Evolutionary conservation across 257 asterid genomes (phyloP), one percentile per base, ranked within the genome.

Genomic region (Rhazya stricta): DNA sequence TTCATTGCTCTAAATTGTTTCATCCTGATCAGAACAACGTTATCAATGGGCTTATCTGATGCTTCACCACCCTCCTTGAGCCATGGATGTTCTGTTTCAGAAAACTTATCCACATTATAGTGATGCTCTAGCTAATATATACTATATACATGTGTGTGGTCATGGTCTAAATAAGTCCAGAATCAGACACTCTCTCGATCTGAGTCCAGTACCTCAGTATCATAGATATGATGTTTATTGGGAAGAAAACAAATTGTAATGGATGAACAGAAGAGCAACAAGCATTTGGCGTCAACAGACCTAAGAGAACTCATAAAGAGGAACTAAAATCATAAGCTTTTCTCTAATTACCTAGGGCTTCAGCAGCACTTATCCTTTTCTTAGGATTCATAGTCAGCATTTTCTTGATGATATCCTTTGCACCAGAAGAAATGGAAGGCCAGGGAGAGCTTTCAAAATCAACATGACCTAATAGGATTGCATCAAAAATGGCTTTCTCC

Each of bases 1-100:
- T 94, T 94, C 97, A 88, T 89, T 1, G 92, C 96, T 80, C 97
- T 85, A 79, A 94, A 94, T 77, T 92, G 97, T 91, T 89, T 94
- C 94, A 94, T 83, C 79, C 99, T 90, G 74, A 83, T 83, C 34
- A 86, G 86, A 39, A 94, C 99, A 2, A 91, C 99, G 74, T 94
- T 92, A 57, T 94, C 83, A 7, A 94, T 92, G 5, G 97, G 99
- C 30, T 48, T 81, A 36, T 92, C 97, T 3, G 99, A 90, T 78
- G 98, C 99, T 19, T 90, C 97, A 4, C 99, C 99, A 2, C 81
- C 96, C 84, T 85, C 83, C 84, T 83, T 91, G 72, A 94, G 92
- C 99, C 99, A 94, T 7, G 93, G 97, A 84, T 94, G 97, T 80
- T 89, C 98, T 94, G 85, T 25, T 81, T 74, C 72, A 77, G 58